Evolutionary conservation across 208 protist species (phyloP).

Genomic region (Wallacemonas sp.): DNA sequence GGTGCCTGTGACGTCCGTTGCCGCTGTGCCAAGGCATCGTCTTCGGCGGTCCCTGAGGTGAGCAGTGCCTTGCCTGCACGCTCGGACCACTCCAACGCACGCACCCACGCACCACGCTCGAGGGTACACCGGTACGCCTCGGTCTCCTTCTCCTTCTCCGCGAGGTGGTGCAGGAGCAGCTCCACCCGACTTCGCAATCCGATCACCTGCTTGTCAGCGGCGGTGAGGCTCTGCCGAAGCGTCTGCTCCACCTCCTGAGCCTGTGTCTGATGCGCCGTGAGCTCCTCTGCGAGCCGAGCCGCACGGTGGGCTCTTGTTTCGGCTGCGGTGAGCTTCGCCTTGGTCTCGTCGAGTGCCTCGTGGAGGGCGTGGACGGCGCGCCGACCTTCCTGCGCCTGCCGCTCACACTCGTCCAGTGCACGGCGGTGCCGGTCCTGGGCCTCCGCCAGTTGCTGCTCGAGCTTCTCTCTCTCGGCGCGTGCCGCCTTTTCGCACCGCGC

Average conservation of each 20-base stretch:
- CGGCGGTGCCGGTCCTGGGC: conserved; percentile 18
- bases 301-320: conserved; percentile 20
- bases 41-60: background rate
- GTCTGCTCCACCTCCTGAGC: conserved; percentile 29
- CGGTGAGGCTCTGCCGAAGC: conserved; percentile 17
- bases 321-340: conserved; percentile 20
- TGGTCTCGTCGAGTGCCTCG: background rate
- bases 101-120: conserved; percentile 38
- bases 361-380: conserved; percentile 11
- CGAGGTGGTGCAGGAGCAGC: conserved; percentile 21
- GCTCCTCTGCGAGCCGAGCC: conserved; percentile 23
- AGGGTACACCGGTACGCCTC: conserved; percentile 46
- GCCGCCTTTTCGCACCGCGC: background rate
- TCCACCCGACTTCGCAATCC: conserved; percentile 22
- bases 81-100: conserved; percentile 4
- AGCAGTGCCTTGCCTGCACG: background rate
- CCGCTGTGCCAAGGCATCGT: background rate
- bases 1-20: background rate
- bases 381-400: conserved; percentile 25
- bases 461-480: background rate
- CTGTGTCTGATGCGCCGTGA: background rate
- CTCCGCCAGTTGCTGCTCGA: background rate
- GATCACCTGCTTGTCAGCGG: conserved; percentile 16
- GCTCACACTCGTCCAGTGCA: conserved; percentile 10
- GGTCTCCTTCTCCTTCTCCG: conserved; percentile 44